phyloP scores from a whole-genome alignment of 441 rosid genomes.

The Eutrema salsugineum region DNA sequence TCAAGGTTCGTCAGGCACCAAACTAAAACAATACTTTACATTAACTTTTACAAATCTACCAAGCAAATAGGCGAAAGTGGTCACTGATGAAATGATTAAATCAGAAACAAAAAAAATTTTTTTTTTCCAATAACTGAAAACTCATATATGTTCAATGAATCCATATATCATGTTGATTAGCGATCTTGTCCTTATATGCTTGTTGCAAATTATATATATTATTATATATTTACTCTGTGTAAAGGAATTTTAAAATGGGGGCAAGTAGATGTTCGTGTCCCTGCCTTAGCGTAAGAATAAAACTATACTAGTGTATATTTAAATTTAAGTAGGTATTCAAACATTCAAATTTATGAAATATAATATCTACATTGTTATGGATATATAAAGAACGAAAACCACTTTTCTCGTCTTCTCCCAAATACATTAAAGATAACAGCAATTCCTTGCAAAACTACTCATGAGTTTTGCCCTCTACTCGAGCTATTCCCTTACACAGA shows the following conservation, averaged over 20 bases:
- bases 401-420: too few species aligned
- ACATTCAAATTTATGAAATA: too few species aligned
- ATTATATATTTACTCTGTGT: neutral
- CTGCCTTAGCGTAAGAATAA: conserved; percentile 26
- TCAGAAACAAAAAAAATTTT: neutral
- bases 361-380: too few species aligned
- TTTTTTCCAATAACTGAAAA: neutral
- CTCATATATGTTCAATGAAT: conserved; percentile 22
- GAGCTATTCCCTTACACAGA: too few species aligned
- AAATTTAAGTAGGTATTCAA: too few species aligned
- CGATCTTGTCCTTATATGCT: conserved; percentile 20
- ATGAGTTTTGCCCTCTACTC: too few species aligned
- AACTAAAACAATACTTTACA: conserved; percentile 3
- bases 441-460: too few species aligned
- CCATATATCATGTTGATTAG: neutral
- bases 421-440: too few species aligned
- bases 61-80: neutral
- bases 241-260: neutral
- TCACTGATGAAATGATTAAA: conserved; percentile 11
- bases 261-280: conserved; percentile 21
- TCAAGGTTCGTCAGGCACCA: conserved; percentile 12
- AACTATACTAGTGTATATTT: too few species aligned
- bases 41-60: conserved; percentile 17
- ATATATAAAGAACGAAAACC: too few species aligned
- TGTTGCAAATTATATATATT: conserved; percentile 7